Percentiles rank a stretch among this genome's conserved stretches.
These are phyloP conservation scores for Ogataea ramenticola DNA, from an alignment of 805 yeast species.

Conservation along the genomic window DNA sequence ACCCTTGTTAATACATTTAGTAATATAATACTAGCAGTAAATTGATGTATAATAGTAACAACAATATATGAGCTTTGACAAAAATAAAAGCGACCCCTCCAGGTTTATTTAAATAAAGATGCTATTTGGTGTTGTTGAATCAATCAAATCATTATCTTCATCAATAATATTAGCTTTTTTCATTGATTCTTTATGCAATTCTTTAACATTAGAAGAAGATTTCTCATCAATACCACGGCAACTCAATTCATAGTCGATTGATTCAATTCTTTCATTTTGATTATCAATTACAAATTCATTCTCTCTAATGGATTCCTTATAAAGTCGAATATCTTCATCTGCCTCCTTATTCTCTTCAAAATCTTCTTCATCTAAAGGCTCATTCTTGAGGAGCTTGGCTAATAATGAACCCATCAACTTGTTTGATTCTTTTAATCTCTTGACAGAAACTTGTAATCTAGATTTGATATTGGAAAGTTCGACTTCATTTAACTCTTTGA, in stretches of 20 bases:
- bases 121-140: conserved; percentile 29
- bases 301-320: conserved; percentile 48
- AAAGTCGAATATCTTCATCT: conserved; percentile 42
- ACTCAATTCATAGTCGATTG: conserved; percentile 40
- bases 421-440: conserved; percentile 46
- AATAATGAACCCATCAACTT: conserved; percentile 36
- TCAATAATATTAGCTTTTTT: conserved; percentile 13
- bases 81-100: too few species aligned
- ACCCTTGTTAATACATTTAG: too few species aligned
- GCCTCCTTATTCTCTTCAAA: conserved; percentile 33
- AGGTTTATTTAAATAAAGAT: conserved; percentile 21
- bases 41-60: too few species aligned
- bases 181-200: neutral
- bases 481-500: conserved; percentile 33
- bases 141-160: conserved; percentile 30
- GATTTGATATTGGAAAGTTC: conserved; percentile 27
- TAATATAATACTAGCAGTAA: too few species aligned
- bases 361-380: conserved; percentile 10
- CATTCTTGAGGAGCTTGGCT: conserved; percentile 17
- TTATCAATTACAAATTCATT: conserved; percentile 47
- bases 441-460: conserved; percentile 34
- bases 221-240: conserved; percentile 28
- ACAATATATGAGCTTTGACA: too few species aligned
- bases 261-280: conserved; percentile 38
- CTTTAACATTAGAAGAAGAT: too few species aligned